Evolutionary conservation across 2,329 filamentous ascomycete genomes (phyloP).

Genomic region (Arthrocladium fulminans): DNA sequence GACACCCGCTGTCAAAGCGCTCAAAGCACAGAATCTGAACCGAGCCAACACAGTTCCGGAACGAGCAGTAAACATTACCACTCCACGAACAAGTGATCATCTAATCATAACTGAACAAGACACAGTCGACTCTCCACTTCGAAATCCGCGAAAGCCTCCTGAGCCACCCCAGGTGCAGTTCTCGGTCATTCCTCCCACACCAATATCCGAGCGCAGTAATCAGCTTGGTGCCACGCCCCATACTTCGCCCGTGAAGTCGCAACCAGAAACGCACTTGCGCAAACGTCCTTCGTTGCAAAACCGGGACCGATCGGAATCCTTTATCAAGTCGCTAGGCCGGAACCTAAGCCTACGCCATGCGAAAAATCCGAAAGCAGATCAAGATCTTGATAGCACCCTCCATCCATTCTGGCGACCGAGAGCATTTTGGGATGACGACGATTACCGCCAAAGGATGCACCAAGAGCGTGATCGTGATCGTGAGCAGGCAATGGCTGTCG

Average conservation of each 20-base stretch:
- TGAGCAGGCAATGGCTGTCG: slow-evolving; percentile 43
- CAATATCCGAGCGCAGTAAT: slow-evolving; percentile 36
- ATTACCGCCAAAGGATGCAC: slow-evolving; percentile 30
- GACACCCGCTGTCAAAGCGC: slow-evolving; percentile 25
- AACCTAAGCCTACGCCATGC: slow-evolving; percentile 34
- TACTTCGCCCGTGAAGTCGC: slow-evolving; percentile 17
- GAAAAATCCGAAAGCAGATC: slow-evolving; percentile 35
- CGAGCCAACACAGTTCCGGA: background rate
- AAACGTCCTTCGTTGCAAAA: slow-evolving; percentile 31
- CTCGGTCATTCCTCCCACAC: slow-evolving; percentile 47
- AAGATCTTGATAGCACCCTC: slow-evolving; percentile 40
- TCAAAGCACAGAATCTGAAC: slow-evolving; percentile 25
- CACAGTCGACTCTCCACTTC: slow-evolving; percentile 48
- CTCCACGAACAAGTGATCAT: slow-evolving; percentile 13
- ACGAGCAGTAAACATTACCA: background rate
- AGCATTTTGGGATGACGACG: slow-evolving; percentile 53
- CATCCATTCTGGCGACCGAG: slow-evolving; percentile 56
- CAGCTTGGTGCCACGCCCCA: slow-evolving; percentile 26
- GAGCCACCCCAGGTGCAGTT: slow-evolving; percentile 47
- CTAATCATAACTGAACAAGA: slow-evolving; percentile 10
- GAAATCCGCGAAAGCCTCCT: slow-evolving; percentile 50
- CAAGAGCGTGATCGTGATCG: slow-evolving; percentile 29
- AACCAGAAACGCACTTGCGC: slow-evolving; percentile 16
- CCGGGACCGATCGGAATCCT: slow-evolving; percentile 33
- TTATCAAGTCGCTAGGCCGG: slow-evolving; percentile 30